phyloP scores from a whole-genome alignment of 306 rosid species.

The Adenanthera pavonina region DNA sequence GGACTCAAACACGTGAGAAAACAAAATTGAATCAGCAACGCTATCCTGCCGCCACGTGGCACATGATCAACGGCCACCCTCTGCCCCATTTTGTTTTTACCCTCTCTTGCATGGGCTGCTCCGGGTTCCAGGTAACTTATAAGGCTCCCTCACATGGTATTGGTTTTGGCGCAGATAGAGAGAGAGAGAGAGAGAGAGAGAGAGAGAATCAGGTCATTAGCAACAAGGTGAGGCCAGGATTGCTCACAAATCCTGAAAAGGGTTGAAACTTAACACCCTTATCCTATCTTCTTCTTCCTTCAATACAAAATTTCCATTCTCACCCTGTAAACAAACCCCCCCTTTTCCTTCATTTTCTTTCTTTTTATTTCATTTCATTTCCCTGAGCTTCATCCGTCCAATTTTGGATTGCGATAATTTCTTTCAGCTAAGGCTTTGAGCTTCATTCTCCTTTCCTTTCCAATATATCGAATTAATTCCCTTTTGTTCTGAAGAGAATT shows the following conservation, averaged over 20 bases:
- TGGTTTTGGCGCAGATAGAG: not conserved
- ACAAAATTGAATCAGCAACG: constrained; percentile 57
- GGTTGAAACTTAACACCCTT: constrained; percentile 52
- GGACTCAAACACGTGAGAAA: constrained; percentile 28
- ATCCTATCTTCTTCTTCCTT: constrained; percentile 73
- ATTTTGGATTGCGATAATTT: not conserved
- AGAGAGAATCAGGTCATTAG: constrained; percentile 47
- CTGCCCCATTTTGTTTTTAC: constrained; percentile 31
- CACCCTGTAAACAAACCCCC: not conserved
- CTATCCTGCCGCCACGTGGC: constrained; percentile 55
- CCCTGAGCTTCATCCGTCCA: constrained; percentile 1
- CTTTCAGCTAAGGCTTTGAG: constrained; percentile 29
- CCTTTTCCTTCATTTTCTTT: not conserved
- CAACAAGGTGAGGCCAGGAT: constrained; percentile 55
- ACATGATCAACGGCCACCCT: constrained; percentile 21
- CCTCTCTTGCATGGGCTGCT: constrained; percentile 34
- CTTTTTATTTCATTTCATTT: not conserved
- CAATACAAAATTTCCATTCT: not conserved
- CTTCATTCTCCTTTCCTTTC: not conserved
- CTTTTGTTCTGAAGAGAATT: not conserved
- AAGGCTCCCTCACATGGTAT: constrained; percentile 31
- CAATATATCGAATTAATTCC: not conserved
- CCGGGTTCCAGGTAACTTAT: not conserved
- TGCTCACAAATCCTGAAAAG: constrained; percentile 67
- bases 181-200: constrained; percentile 10